Evolutionary conservation across 2,329 filamentous ascomycete species (phyloP).

Genomic region (Nectriaceae sp.): DNA sequence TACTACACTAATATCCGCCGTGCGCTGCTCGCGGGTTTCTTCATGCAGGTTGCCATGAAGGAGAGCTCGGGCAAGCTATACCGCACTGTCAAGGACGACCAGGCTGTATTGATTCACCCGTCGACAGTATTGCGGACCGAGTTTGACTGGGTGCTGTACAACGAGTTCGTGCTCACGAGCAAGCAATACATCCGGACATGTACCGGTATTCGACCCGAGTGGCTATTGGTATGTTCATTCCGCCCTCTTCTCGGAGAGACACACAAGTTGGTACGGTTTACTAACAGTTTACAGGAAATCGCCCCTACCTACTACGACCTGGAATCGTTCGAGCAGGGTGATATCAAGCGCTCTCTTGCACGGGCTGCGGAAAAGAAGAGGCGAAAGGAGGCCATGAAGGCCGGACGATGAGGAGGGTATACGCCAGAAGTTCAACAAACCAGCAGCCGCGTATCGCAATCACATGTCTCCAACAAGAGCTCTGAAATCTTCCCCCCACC

Average conservation of each 20-base stretch:
- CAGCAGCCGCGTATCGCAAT: background rate
- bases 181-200: slow-evolving; percentile 98
- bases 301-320: slow-evolving; percentile 92
- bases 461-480: background rate
- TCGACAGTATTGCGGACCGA: slow-evolving; percentile 87
- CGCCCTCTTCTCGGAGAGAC: slow-evolving; percentile 3
- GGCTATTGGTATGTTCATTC: slow-evolving; percentile 71
- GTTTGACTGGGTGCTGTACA: slow-evolving; percentile 96
- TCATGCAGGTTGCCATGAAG: slow-evolving; percentile 99
- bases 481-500: background rate
- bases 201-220: slow-evolving; percentile 88
- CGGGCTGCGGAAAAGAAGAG: slow-evolving; percentile 61
- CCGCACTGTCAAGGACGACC: slow-evolving; percentile 94
- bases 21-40: slow-evolving; percentile 91
- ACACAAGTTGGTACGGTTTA: too few relatives aligned
- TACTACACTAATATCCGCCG: slow-evolving; percentile 98
- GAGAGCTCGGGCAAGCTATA: slow-evolving; percentile 88
- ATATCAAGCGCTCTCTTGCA: slow-evolving; percentile 71
- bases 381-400: slow-evolving; percentile 59
- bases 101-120: slow-evolving; percentile 89
- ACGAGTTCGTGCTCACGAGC: slow-evolving; percentile 95
- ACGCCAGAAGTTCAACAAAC: background rate
- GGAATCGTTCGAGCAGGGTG: slow-evolving; percentile 78
- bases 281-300: slow-evolving; percentile 67
- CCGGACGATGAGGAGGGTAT: slow-evolving; percentile 37